These are phyloP conservation scores for Boletus speciosus DNA, from an alignment of 768 basidiomycete species.

Conservation along the genomic window DNA sequence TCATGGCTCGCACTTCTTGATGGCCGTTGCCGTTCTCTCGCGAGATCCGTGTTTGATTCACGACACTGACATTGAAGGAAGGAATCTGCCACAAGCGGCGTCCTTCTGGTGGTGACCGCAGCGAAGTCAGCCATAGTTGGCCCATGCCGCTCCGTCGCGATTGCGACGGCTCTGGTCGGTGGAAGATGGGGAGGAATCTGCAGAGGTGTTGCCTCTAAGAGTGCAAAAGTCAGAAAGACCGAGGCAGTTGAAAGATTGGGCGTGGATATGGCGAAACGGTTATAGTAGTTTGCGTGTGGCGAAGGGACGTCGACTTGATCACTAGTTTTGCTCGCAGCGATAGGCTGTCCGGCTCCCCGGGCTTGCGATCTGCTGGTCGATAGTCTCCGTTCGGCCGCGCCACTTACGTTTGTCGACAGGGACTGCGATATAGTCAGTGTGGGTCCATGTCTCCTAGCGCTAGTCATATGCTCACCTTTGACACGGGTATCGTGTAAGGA, in stretches of 20 bases:
- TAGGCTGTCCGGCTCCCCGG: constrained; percentile 15
- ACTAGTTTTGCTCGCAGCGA: constrained; percentile 4
- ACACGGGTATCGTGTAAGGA: constrained; percentile 33
- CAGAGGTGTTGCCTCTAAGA: constrained; percentile 45
- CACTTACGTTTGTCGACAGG: constrained; percentile 27
- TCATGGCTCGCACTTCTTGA: constrained; percentile 33
- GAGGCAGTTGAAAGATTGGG: constrained; percentile 43
- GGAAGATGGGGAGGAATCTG: constrained; percentile 51
- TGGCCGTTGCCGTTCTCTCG: constrained; percentile 31
- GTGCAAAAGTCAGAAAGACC: constrained; percentile 50
- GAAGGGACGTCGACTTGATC: constrained; percentile 9
- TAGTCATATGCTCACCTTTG: constrained; percentile 27
- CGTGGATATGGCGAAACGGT: constrained; percentile 21
- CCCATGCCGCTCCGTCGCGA: constrained; percentile 42
- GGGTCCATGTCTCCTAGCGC: background rate
- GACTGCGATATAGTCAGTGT: constrained; percentile 24
- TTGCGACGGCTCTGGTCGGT: constrained; percentile 43
- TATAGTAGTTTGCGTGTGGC: constrained; percentile 18
- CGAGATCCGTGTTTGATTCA: constrained; percentile 32
- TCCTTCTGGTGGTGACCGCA: constrained; percentile 39
- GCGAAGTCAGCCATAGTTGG: constrained; percentile 55
- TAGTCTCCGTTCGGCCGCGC: constrained; percentile 14
- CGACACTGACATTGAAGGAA: constrained; percentile 24
- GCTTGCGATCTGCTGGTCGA: constrained; percentile 22
- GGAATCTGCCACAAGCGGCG: constrained; percentile 49